Evolutionary conservation across 2,329 filamentous ascomycete genomes (phyloP).

Genomic region (Zymoseptoria crescenta): DNA sequence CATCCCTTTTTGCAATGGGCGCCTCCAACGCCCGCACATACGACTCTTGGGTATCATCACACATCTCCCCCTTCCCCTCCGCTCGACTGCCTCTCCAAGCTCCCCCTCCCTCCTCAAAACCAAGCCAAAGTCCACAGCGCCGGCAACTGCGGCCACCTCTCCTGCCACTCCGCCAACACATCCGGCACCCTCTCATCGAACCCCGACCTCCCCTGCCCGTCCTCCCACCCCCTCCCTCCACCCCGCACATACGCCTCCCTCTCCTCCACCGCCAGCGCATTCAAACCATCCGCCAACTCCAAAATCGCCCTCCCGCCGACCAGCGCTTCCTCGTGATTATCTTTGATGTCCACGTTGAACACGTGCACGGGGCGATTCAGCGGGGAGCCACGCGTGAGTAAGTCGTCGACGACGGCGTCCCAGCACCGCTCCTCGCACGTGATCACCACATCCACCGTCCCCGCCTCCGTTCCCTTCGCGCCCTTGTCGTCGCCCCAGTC

Average conservation of each 20-base stretch:
- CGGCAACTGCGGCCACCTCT: slow-evolving; percentile 84
- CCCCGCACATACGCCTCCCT: slow-evolving; percentile 65
- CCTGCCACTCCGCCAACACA: slow-evolving; percentile 87
- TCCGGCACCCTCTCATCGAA: slow-evolving; percentile 94
- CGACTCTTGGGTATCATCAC: background rate
- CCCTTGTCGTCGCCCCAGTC: slow-evolving; percentile 63
- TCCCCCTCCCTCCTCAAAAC: slow-evolving; percentile 51
- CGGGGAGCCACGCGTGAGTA: slow-evolving; percentile 74
- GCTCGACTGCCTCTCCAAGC: background rate
- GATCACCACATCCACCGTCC: slow-evolving; percentile 87
- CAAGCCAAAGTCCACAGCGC: slow-evolving; percentile 92
- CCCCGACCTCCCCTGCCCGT: slow-evolving; percentile 58
- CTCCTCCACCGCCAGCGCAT: slow-evolving; percentile 71
- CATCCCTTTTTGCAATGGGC: too few species aligned
- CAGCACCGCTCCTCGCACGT: slow-evolving; percentile 97
- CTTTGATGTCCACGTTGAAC: slow-evolving; percentile 96
- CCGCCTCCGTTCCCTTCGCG: slow-evolving; percentile 72
- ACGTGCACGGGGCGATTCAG: slow-evolving; percentile 92
- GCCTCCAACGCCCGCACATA: too few species aligned
- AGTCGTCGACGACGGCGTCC: slow-evolving; percentile 93
- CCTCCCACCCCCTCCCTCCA: slow-evolving; percentile 58
- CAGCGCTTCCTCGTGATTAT: slow-evolving; percentile 94
- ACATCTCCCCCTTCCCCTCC: background rate
- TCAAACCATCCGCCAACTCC: slow-evolving; percentile 79
- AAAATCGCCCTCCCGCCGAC: slow-evolving; percentile 86